Evolutionary conservation across 129 eudicot species (phyloP).

Genomic region (sunflower (Helianthus annuus)): DNA sequence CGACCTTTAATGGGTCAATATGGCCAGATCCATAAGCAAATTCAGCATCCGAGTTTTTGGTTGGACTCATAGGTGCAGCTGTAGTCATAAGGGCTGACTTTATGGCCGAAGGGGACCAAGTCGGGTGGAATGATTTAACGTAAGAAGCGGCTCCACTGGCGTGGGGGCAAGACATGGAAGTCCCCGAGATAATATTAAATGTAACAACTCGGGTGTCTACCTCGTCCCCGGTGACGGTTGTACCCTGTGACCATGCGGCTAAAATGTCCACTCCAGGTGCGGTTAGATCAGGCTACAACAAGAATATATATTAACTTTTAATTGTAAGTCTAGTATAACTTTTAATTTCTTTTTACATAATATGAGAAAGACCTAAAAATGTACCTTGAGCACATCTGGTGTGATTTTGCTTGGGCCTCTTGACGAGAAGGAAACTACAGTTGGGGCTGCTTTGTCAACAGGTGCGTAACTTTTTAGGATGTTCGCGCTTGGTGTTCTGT

Average conservation of each 20-base stretch:
- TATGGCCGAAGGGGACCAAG: constrained; percentile 65
- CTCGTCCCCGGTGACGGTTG: constrained; percentile 34
- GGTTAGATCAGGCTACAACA: constrained; percentile 55
- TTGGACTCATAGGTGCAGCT: constrained; percentile 41
- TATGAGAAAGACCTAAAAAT: too few relatives aligned
- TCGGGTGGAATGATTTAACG: constrained; percentile 56
- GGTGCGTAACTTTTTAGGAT: constrained; percentile 42
- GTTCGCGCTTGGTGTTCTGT: constrained; percentile 40
- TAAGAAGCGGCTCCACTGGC: constrained; percentile 59
- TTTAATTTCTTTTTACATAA: too few relatives aligned
- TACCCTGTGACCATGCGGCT: constrained; percentile 54
- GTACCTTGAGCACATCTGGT: constrained; percentile 65
- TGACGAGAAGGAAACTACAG: constrained; percentile 68
- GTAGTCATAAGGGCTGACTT: constrained; percentile 78
- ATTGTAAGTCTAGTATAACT: too few relatives aligned
- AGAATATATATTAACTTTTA: neutral
- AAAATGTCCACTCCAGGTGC: constrained; percentile 72
- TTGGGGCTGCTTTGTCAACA: constrained; percentile 51
- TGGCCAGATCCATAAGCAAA: constrained; percentile 24
- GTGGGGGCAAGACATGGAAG: constrained; percentile 78
- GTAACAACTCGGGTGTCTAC: constrained; percentile 49
- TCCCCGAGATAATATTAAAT: constrained; percentile 56
- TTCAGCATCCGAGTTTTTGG: constrained; percentile 16
- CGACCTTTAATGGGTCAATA: constrained; percentile 21
- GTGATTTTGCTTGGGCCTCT: constrained; percentile 68